phyloP scores from a whole-genome alignment of 148 eudicot genomes.

The Rhododendron mucronatum region DNA sequence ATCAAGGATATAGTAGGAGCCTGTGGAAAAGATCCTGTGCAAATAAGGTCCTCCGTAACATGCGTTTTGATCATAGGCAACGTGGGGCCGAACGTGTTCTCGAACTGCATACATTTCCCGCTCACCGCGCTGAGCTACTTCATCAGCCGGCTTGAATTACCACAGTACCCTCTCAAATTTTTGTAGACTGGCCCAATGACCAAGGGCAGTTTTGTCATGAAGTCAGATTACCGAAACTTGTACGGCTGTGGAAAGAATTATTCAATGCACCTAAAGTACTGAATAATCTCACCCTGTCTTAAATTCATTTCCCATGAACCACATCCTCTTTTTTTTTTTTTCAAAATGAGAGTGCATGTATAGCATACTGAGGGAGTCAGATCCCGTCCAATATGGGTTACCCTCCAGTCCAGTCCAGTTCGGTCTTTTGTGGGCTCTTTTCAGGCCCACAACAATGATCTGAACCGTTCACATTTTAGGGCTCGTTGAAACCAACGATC shows the following conservation, averaged over 20 bases:
- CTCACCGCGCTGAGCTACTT: background rate
- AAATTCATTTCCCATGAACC: background rate
- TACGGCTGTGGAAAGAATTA: too few relatives aligned
- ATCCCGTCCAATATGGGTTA: too few relatives aligned
- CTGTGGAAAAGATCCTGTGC: too few relatives aligned
- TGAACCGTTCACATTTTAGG: too few relatives aligned
- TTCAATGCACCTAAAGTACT: background rate
- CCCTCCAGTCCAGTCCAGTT: too few relatives aligned
- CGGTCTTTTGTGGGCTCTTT: too few relatives aligned
- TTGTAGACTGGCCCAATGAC: background rate
- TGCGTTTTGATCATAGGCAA: background rate
- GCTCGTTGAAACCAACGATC: too few relatives aligned
- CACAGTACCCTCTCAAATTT: background rate
- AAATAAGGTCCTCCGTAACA: background rate
- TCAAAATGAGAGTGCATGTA: background rate
- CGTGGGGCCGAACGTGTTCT: background rate
- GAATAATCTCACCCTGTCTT: background rate
- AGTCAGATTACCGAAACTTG: too few relatives aligned
- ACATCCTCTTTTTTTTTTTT: background rate
- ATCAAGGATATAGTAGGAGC: too few relatives aligned
- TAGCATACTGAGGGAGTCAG: too few relatives aligned
- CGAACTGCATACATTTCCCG: background rate
- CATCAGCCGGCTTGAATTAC: background rate
- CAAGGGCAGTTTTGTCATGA: background rate
- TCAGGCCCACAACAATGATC: too few relatives aligned